Evolutionary conservation across 139 green algal genomes (phyloP).

Genomic region (Haematococcus sp.): DNA sequence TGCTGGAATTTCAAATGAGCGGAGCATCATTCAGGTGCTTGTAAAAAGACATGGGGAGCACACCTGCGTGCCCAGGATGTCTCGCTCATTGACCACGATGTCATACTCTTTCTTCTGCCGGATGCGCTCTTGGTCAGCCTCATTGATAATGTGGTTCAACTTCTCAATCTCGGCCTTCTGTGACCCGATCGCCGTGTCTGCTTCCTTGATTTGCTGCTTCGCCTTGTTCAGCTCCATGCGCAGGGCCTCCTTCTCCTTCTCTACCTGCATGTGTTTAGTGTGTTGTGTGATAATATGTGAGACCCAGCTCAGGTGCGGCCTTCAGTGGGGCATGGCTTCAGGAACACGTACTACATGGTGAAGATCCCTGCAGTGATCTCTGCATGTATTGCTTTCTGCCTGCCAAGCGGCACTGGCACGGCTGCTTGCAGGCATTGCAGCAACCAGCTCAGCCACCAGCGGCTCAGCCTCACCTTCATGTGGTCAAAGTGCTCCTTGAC

Average conservation of each 20-base stretch:
- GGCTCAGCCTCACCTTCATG: conserved; percentile 61
- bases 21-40: too few relatives aligned
- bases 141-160: conserved; percentile 83
- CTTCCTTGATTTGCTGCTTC: conserved; percentile 77
- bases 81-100: conserved; percentile 82
- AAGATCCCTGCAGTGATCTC: too few relatives aligned
- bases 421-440: too few relatives aligned
- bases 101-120: conserved; percentile 89
- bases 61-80: conserved; percentile 79
- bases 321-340: too few relatives aligned
- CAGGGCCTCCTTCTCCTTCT: conserved; percentile 89
- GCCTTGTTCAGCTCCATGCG: conserved; percentile 80
- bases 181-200: conserved; percentile 60
- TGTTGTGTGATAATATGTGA: too few relatives aligned
- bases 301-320: too few relatives aligned
- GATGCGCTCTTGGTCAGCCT: conserved; percentile 70
- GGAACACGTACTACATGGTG: too few relatives aligned
- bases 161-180: conserved; percentile 77
- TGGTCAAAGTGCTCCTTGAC: conserved; percentile 92
- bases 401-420: too few relatives aligned
- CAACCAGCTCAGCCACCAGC: not conserved
- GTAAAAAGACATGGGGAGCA: not conserved
- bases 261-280: conserved; percentile 47
- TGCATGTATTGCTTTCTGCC: too few relatives aligned
- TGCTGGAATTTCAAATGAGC: too few relatives aligned